phyloP scores from a whole-genome alignment of 768 basidiomycete species.

The Agrocybe praecox region DNA sequence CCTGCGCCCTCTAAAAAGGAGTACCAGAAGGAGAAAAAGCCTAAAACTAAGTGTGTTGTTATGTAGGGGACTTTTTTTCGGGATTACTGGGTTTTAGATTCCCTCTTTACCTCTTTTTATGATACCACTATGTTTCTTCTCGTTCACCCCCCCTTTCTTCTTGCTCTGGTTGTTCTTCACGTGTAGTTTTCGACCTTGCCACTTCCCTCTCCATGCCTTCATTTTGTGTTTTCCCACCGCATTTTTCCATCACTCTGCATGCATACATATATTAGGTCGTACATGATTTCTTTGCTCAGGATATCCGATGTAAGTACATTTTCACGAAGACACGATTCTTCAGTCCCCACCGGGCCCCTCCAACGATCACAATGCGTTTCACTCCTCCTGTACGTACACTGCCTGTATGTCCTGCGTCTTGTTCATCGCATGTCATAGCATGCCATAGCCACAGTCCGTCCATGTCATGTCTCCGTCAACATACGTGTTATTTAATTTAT shows the following conservation, averaged over 20 bases:
- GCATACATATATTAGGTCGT: conserved; percentile 21
- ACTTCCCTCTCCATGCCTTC: conserved; percentile 22
- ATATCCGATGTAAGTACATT: conserved; percentile 36
- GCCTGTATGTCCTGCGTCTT: conserved; percentile 1
- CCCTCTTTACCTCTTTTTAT: conserved; percentile 76
- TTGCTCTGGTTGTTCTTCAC: conserved; percentile 29
- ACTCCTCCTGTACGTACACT: conserved; percentile 21
- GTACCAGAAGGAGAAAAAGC: conserved; percentile 45
- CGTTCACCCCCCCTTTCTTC: conserved; percentile 22
- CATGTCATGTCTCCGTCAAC: not conserved
- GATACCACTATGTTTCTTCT: conserved; percentile 68
- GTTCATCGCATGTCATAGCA: not conserved
- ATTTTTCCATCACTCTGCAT: conserved; percentile 19
- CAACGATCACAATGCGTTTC: conserved; percentile 26
- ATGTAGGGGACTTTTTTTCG: conserved; percentile 74
- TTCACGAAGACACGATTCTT: conserved; percentile 28
- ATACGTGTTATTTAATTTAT: not conserved
- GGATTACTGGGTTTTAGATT: conserved; percentile 69
- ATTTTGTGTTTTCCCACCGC: conserved; percentile 25
- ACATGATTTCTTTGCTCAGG: conserved; percentile 30
- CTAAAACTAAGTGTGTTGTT: conserved; percentile 69
- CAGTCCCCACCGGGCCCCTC: conserved; percentile 26
- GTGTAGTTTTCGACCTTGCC: conserved; percentile 22
- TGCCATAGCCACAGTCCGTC: conserved; percentile 5
- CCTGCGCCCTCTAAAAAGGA: conserved; percentile 46